Percentiles rank a stretch among this genome's conserved stretches.
Evolutionary conservation across 2,329 filamentous ascomycete genomes (phyloP).

Genomic region (Stagonosporopsis chrysanthemi): DNA sequence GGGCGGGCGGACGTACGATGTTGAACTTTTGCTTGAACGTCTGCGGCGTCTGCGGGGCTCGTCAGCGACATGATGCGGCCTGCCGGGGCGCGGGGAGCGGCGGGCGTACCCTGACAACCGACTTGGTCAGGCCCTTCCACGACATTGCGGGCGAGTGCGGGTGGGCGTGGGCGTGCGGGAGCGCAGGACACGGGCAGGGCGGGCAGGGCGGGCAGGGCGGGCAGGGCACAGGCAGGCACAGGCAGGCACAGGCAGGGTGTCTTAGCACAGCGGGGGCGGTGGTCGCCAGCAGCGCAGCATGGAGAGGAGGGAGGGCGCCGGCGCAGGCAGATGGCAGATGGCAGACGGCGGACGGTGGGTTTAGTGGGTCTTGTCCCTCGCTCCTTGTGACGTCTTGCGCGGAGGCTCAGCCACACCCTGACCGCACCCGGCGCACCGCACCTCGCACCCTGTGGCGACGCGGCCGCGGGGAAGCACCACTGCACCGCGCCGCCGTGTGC

Average conservation of each 20-base stretch:
- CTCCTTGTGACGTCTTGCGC: slow-evolving; percentile 8
- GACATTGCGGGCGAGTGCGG: slow-evolving; percentile 69
- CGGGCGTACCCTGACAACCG: slow-evolving; percentile 74
- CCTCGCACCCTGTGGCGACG: slow-evolving; percentile 6
- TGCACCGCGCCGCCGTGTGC: neutral
- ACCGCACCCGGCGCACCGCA: no score
- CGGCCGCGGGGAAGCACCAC: neutral
- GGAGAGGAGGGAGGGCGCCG: no score
- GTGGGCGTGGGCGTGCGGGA: slow-evolving; percentile 10
- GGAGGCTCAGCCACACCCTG: slow-evolving; percentile 6
- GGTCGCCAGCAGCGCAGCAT: no score
- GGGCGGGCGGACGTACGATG: slow-evolving; percentile 59
- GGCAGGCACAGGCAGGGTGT: neutral
- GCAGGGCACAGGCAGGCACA: no score
- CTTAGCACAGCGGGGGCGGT: no score
- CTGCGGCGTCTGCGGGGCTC: slow-evolving; percentile 74
- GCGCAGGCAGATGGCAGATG: no score
- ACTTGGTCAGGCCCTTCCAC: slow-evolving; percentile 95
- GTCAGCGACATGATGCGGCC: slow-evolving; percentile 35
- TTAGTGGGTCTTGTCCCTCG: slow-evolving; percentile 11
- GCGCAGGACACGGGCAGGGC: slow-evolving; percentile 17
- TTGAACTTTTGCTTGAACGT: slow-evolving; percentile 92
- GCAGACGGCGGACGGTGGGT: neutral
- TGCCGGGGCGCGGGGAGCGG: slow-evolving; percentile 17
- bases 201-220: no score